These are phyloP conservation scores for Leccinum fallax DNA, from an alignment of 1,284 basidiomycete genomes.

Conservation along the genomic window DNA sequence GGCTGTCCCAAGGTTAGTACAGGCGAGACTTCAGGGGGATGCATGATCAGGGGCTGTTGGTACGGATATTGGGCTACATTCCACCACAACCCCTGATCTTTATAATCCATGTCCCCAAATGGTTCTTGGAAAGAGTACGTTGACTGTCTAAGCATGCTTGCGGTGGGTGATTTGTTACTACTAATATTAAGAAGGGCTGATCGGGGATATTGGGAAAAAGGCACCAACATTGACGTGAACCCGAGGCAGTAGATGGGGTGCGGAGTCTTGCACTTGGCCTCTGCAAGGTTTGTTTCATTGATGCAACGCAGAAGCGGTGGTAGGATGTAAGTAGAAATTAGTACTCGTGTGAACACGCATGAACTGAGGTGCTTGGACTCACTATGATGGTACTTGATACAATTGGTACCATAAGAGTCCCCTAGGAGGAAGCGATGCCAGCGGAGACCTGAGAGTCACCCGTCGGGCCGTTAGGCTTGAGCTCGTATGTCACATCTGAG, in stretches of 20 bases:
- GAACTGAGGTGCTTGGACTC: constrained; percentile 5
- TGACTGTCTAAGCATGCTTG: constrained; percentile 20
- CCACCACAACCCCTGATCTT: constrained; percentile 15
- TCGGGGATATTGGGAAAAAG: neutral
- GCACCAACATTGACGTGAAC: constrained; percentile 10
- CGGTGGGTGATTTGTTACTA: constrained; percentile 1
- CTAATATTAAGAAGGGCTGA: constrained; percentile 5
- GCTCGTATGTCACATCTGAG: neutral
- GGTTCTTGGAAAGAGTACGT: constrained; percentile 18
- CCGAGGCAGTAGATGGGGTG: neutral
- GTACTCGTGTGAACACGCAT: neutral
- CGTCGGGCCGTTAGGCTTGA: neutral
- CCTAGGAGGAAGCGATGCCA: neutral
- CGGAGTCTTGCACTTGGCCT: neutral
- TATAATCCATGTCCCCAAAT: constrained; percentile 20
- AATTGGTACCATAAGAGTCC: neutral
- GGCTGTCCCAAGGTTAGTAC: constrained; percentile 27
- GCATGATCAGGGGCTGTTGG: constrained; percentile 19
- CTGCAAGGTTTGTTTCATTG: neutral
- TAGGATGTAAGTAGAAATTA: neutral
- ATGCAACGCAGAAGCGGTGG: neutral
- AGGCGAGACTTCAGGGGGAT: constrained; percentile 16
- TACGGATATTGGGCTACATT: constrained; percentile 21
- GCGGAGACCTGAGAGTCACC: neutral
- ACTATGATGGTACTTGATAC: constrained; percentile 1